A percentile compares a stretch with the other conserved stretches of the same genome.
Evolutionary conservation across 2,329 filamentous ascomycete genomes (phyloP).

Genomic region (Emergomyces africanus): DNA sequence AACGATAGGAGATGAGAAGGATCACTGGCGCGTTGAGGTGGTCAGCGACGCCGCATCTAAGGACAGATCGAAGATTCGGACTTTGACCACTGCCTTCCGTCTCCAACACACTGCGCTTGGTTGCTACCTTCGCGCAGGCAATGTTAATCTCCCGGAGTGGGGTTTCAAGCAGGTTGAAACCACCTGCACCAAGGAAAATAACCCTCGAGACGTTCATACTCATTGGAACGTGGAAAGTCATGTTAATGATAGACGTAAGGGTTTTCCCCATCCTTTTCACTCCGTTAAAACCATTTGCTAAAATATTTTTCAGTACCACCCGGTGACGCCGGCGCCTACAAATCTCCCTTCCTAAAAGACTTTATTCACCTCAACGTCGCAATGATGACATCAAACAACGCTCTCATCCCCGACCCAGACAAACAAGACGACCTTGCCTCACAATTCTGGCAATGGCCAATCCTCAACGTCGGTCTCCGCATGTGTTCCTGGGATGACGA

Average conservation of each 20-base stretch:
- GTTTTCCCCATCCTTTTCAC: not conserved
- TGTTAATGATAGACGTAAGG: conserved; percentile 82
- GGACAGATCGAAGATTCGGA: conserved; percentile 74
- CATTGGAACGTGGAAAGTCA: conserved; percentile 99
- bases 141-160: conserved; percentile 95
- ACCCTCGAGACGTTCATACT: conserved; percentile 83
- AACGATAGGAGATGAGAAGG: conserved; percentile 91
- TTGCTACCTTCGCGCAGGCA: conserved; percentile 91
- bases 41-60: conserved; percentile 77
- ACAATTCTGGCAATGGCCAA: conserved; percentile 96
- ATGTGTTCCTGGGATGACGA: conserved; percentile 99
- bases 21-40: conserved; percentile 92
- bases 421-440: conserved; percentile 98
- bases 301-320: conserved; percentile 54
- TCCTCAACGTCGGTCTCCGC: conserved; percentile 85
- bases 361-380: conserved; percentile 97
- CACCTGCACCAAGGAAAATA: conserved; percentile 86
- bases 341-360: conserved; percentile 93
- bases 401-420: conserved; percentile 90
- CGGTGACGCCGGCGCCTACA: conserved; percentile 81
- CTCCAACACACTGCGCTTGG: conserved; percentile 68
- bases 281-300: too few species aligned
- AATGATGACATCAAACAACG: conserved; percentile 99
- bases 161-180: conserved; percentile 99
- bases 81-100: conserved; percentile 85